These are phyloP conservation scores for Cicer pinnatifidum DNA, from an alignment of 306 rosid species.

Conservation along the genomic window DNA sequence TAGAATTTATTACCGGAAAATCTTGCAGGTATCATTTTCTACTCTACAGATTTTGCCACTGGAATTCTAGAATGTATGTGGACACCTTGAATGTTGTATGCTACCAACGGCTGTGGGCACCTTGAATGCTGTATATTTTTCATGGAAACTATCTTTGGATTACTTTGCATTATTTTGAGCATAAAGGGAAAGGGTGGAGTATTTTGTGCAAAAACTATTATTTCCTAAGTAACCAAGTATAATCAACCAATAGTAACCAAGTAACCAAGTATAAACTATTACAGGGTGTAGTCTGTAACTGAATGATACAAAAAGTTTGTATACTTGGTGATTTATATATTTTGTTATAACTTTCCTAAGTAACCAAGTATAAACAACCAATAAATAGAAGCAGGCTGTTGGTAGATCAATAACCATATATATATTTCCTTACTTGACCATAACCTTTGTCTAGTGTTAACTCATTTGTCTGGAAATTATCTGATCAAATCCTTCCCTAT, in stretches of 20 bases:
- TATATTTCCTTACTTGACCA: not conserved
- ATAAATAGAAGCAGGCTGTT: slow-evolving; percentile 7
- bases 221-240: too few species aligned
- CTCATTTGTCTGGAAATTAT: slow-evolving; percentile 31
- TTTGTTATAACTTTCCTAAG: not conserved
- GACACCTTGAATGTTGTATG: not conserved
- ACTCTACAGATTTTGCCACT: slow-evolving; percentile 6
- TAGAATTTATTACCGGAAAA: slow-evolving; percentile 73
- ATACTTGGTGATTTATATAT: not conserved
- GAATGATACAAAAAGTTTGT: slow-evolving; percentile 20
- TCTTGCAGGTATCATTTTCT: slow-evolving; percentile 72
- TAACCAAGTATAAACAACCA: not conserved
- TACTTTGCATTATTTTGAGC: slow-evolving; percentile 8
- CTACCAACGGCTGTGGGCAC: not conserved
- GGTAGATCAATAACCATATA: slow-evolving; percentile 2
- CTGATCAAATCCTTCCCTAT: slow-evolving; percentile 24
- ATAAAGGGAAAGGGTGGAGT: not conserved
- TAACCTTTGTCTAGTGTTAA: not conserved
- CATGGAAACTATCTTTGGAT: not conserved
- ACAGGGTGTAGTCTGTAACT: slow-evolving; percentile 26
- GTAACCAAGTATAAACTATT: too few species aligned
- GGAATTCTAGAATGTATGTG: slow-evolving; percentile 15
- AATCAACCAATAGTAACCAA: too few species aligned
- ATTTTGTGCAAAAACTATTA: not conserved
- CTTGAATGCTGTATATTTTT: not conserved